Conservation (phyloP, 179 eudicot species). For the Silene vulgaris region DNA sequence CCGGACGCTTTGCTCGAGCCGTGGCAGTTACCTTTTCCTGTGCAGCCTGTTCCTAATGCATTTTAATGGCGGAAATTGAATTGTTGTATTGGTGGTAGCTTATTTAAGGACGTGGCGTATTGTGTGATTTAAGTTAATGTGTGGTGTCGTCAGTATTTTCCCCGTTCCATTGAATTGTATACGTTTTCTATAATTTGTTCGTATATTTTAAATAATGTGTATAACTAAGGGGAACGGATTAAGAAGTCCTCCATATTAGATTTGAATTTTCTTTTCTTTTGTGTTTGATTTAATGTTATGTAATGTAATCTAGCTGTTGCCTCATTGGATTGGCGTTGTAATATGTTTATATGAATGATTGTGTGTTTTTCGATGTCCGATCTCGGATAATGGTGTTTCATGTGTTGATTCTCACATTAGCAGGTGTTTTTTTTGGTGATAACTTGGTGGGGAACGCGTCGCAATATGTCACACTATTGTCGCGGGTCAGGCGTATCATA, state of each 20-base stretch:
- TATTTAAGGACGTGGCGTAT: neutral
- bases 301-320: neutral
- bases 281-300: neutral
- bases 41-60: conserved; percentile 43
- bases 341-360: neutral
- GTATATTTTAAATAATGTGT: neutral
- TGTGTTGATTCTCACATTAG: too few relatives aligned
- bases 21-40: conserved; percentile 77
- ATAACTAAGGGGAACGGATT: too few relatives aligned
- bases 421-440: too few relatives aligned
- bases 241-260: neutral
- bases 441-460: too few relatives aligned
- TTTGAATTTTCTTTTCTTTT: neutral
- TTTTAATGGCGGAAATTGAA: conserved; percentile 19
- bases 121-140: neutral
- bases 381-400: too few relatives aligned
- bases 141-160: neutral
- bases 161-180: neutral
- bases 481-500: too few relatives aligned
- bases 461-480: too few relatives aligned
- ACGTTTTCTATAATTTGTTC: neutral
- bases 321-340: neutral
- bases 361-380: too few relatives aligned
- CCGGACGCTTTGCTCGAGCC: conserved; percentile 66
- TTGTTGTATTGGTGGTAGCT: neutral